Conservation (phyloP, 148 eudicot genomes). For the Diospyros kaki region DNA sequence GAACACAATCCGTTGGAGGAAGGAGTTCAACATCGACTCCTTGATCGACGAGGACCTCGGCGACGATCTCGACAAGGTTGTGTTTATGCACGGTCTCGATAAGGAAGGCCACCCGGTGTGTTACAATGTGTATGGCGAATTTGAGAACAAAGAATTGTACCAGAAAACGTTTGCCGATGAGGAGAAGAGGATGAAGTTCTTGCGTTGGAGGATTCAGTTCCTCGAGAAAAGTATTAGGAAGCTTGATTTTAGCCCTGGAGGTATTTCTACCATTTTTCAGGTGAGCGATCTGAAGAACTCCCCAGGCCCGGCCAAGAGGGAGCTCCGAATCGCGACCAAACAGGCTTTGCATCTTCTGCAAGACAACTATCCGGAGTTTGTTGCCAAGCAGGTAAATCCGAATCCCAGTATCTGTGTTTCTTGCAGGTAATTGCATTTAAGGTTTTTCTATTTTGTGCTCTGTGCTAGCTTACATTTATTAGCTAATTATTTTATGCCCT, state of each 20-base stretch:
- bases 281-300: conserved; percentile 77
- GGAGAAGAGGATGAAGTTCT: conserved; percentile 52
- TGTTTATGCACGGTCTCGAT: conserved; percentile 73
- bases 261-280: conserved; percentile 63
- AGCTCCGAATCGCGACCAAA: conserved; percentile 62
- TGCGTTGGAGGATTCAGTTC: conserved; percentile 73
- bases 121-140: conserved; percentile 73
- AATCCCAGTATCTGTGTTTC: neutral
- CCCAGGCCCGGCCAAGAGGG: conserved; percentile 74
- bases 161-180: conserved; percentile 51
- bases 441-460: too few species aligned
- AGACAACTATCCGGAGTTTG: conserved; percentile 72
- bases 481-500: too few species aligned
- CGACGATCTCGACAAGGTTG: conserved; percentile 65
- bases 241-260: conserved; percentile 58
- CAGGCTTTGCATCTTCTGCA: conserved; percentile 69
- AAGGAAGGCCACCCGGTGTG: conserved; percentile 82
- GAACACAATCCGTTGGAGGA: conserved; percentile 53
- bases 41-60: conserved; percentile 53
- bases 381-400: neutral
- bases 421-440: neutral
- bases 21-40: conserved; percentile 42
- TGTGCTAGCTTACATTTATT: too few species aligned
- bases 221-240: conserved; percentile 73
- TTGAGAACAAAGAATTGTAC: conserved; percentile 71